Evolutionary conservation across 495 filamentous ascomycete genomes (phyloP), one percentile per base, ranked within the genome.

Genomic region (Beverwykella pulmonaria): DNA sequence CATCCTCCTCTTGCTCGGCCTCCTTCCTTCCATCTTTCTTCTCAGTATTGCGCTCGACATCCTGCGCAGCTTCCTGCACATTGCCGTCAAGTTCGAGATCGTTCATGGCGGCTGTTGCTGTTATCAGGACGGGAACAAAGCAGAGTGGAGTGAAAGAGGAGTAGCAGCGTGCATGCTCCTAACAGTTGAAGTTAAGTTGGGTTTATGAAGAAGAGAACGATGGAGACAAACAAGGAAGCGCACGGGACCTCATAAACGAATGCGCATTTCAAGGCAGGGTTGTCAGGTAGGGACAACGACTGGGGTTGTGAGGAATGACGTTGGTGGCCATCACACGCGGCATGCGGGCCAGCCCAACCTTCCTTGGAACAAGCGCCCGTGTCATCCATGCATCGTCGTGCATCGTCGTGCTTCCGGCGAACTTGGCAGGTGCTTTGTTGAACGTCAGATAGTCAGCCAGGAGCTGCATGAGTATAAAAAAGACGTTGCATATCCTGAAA

Each of bases 61-160:
- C 75, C 15, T 81, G 61, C 14, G 81, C 76, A 23, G 81, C 80
- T 27, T 85, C 75, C 20, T 78, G 67, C 55, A 88, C 81, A 29
- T 83, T 80, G 53, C 79, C 74, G 58, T 85, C 79, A 7, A 88
- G 77, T 23, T 82, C 82, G 6, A 81, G 84, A 69, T 88, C 86
- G 65, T 88, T 86, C 87, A 90, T 89, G 49, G 58, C 68, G 34
- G 55, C 26, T 47, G 48, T 1, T 17, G 64, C 12, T n/a, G 25
- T 14, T n/a, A 17, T 49, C 10, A 14, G 41, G 5, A 49, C 15
- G 9, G 25, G 22, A 49, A 23, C 23, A 61, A 41, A 20, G 14
- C 17, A 46, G 25, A 25, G 32, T 23, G n/a, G 9, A 19, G 3
- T 4, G 56, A 15, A 22, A 32, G 1, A 5, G 22, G 36, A 6